phyloP scores from a whole-genome alignment of 139 green algal genomes.

The Pycnococcus provasolii region DNA sequence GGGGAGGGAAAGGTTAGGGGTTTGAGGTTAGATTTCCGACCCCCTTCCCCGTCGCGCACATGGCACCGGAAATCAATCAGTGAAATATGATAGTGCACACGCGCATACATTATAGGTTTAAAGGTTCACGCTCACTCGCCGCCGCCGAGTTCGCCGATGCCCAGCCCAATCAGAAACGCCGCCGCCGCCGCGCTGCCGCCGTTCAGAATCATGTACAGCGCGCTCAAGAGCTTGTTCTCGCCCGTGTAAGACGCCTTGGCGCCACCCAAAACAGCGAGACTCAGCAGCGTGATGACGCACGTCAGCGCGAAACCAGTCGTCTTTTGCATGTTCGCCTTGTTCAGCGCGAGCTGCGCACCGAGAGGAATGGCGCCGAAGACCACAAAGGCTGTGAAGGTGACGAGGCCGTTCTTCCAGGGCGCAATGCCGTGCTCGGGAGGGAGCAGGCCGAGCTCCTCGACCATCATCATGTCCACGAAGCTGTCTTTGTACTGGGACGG shows the following conservation, averaged over 20 bases:
- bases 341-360: background rate
- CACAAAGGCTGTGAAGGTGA: slow-evolving; percentile 18
- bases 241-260: slow-evolving; percentile 21
- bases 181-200: slow-evolving; percentile 7
- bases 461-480: slow-evolving; percentile 26
- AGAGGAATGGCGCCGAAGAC: slow-evolving; percentile 23
- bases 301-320: slow-evolving; percentile 1
- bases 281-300: slow-evolving; percentile 8
- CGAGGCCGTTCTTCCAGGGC: slow-evolving; percentile 18
- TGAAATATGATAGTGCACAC: too few species aligned
- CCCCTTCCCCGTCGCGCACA: too few species aligned
- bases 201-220: slow-evolving; percentile 15
- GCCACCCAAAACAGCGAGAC: slow-evolving; percentile 1
- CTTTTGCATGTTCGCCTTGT: background rate
- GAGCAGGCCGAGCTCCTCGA: slow-evolving; percentile 19
- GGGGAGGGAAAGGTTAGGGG: too few species aligned
- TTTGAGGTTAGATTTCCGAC: too few species aligned
- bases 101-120: too few species aligned
- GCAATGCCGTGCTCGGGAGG: slow-evolving; percentile 9
- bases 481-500: slow-evolving; percentile 1
- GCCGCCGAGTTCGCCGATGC: background rate
- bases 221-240: slow-evolving; percentile 4
- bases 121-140: too few species aligned
- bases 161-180: slow-evolving; percentile 13
- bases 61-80: too few species aligned